These are phyloP conservation scores for Tetrapisispora phaffii DNA, from an alignment of 805 yeast species.

Conservation along the genomic window DNA sequence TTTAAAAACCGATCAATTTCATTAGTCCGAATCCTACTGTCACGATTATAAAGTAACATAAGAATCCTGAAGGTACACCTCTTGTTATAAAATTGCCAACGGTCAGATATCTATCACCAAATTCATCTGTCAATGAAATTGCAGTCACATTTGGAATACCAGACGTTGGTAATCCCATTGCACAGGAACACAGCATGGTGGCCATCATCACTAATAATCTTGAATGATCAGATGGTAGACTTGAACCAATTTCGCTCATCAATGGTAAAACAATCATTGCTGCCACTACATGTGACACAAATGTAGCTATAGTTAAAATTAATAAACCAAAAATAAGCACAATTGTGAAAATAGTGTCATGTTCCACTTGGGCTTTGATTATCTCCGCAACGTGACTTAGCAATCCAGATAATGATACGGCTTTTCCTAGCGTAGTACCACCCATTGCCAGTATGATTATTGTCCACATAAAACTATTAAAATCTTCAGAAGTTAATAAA, in stretches of 20 bases:
- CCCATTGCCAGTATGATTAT: slow-evolving; percentile 96
- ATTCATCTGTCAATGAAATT: slow-evolving; percentile 84
- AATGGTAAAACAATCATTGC: slow-evolving; percentile 88
- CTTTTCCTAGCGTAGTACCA: slow-evolving; percentile 90
- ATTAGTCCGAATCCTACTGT: slow-evolving; percentile 73
- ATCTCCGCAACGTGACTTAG: slow-evolving; percentile 63
- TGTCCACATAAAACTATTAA: slow-evolving; percentile 94
- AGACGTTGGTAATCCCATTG: slow-evolving; percentile 96
- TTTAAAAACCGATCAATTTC: slow-evolving; percentile 43
- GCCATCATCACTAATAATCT: slow-evolving; percentile 60
- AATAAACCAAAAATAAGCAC: slow-evolving; percentile 72
- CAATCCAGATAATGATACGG: slow-evolving; percentile 85
- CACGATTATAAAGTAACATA: slow-evolving; percentile 62
- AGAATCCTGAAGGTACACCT: slow-evolving; percentile 80
- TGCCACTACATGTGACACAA: slow-evolving; percentile 94
- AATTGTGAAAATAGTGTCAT: slow-evolving; percentile 62
- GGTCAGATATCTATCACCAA: slow-evolving; percentile 81
- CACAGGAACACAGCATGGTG: slow-evolving; percentile 73
- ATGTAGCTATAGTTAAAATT: slow-evolving; percentile 79
- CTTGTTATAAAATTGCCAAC: slow-evolving; percentile 79
- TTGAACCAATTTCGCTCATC: slow-evolving; percentile 79
- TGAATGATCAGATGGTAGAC: slow-evolving; percentile 71
- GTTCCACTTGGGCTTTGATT: slow-evolving; percentile 58
- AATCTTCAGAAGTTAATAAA: slow-evolving; percentile 75
- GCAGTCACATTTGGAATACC: slow-evolving; percentile 98